Conservation (phyloP, 306 rosid genomes). For the Vigna reflexopilosa region DNA sequence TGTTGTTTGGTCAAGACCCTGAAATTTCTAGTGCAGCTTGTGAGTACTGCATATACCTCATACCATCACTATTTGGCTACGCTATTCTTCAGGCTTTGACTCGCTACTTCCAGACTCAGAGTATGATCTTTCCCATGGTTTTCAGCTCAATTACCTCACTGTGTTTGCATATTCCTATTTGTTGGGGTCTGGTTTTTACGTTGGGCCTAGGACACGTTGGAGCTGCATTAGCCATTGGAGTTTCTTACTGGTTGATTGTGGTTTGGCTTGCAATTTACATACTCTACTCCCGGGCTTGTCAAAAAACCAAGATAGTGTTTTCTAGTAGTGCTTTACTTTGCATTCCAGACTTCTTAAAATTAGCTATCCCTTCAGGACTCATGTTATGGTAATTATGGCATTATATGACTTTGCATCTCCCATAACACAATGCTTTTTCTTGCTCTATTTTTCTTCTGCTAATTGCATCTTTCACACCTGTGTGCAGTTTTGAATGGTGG, state of each 20-base stretch:
- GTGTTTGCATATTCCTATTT: slow-evolving; percentile 59
- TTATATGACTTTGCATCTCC: neutral
- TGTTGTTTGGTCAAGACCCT: slow-evolving; percentile 59
- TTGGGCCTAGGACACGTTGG: slow-evolving; percentile 58
- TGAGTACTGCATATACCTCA: slow-evolving; percentile 50
- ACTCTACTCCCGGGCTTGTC: slow-evolving; percentile 57
- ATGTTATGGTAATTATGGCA: slow-evolving; percentile 53
- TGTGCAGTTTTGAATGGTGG: slow-evolving; percentile 70
- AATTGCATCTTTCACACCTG: neutral
- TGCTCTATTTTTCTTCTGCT: neutral
- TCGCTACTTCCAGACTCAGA: slow-evolving; percentile 58
- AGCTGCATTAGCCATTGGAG: slow-evolving; percentile 69
- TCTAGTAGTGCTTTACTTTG: slow-evolving; percentile 49
- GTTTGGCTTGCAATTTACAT: slow-evolving; percentile 54
- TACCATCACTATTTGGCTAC: slow-evolving; percentile 55
- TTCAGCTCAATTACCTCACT: slow-evolving; percentile 47
- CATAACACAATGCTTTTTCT: neutral
- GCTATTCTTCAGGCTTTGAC: slow-evolving; percentile 57
- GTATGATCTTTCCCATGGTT: slow-evolving; percentile 61
- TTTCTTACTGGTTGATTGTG: slow-evolving; percentile 71
- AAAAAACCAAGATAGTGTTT: slow-evolving; percentile 53
- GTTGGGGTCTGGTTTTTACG: slow-evolving; percentile 64
- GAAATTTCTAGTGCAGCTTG: slow-evolving; percentile 51
- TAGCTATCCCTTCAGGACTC: slow-evolving; percentile 58
- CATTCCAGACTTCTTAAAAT: slow-evolving; percentile 51